Evolutionary conservation across 495 filamentous ascomycete species (phyloP), one percentile per base, ranked within the genome.

Genomic region (Neurospora sp.): DNA sequence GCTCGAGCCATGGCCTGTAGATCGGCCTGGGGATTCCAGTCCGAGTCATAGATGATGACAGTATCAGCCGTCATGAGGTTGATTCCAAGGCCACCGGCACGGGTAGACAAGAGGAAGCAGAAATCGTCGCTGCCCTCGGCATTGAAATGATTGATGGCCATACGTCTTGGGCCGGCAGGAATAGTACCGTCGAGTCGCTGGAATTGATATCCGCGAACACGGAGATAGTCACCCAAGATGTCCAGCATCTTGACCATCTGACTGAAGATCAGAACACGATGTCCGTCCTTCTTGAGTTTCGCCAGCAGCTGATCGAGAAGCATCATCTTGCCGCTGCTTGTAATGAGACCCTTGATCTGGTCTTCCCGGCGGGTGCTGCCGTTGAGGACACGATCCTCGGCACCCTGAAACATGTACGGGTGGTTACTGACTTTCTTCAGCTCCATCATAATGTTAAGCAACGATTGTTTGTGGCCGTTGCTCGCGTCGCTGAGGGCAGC

Each of bases 381-480:
- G 72, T 88, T 89, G 42, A 98, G 82, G 69, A 97, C 92, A 48
- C 90, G 92, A 40, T 95, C 93, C 80, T 98, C 96, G 31, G 93
- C 96, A 72, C 92, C 93, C 4, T 92, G 91, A 76, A 99, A 97
- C 91, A 98, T 96, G 83, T 97, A 97, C 6, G 96, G 94, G 78
- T 99, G 96, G 75, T 98, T 98, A 86, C 94, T 97, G 75, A 94
- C 93, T 81, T 99, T 99, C 85, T 98, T 98, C 77, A 99, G 81
- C 80, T 99, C 96, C 95, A 99, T 99, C 88, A 98, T 97, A 79
- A 99, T 97, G 82, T 99, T 99, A 72, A 98, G 82, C n/a, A 98
- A 83, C 1, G 94, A 97, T 75, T 96, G 94, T 80, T 97, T 97
- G 78, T 93, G 91, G 9, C 94, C 96, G 70, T 88, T 93, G 37